Base-by-base conservation (phyloP, 139 green algal species). In the Trebouxia sp. region DNA sequence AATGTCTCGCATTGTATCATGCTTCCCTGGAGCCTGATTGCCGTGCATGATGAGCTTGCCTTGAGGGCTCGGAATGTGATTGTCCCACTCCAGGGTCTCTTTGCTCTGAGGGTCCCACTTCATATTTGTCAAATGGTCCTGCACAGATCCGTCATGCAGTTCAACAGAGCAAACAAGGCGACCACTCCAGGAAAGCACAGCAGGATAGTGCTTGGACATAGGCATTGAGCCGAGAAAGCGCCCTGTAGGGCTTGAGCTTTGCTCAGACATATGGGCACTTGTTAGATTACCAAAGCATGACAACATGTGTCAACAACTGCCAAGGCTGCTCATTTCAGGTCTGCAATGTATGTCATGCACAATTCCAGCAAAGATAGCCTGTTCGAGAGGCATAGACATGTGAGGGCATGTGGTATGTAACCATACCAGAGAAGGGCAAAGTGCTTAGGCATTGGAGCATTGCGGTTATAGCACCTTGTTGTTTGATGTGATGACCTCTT, bases 1-100 rank as follows among this genome's bases (percentile, higher is more conserved):
- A 24, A 77, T 51, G 26, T 41, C 69, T 53, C 43, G 74, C 74
- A 79, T 55, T 24, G 50, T 55, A n/a, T 79, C 35, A 10, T 47
- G 32, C 47, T 79, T 79, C 28, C 42, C 74, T 24, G 45, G 32
- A 4, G 43, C 50, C 32, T 65, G 32, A 20, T 9, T 47, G 9
- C 28, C 28, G 20, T 43, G 48, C 74, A 79, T 79, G 47, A 79
- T 79, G 74, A 53, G 74, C 28, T 79, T 79, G 74, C 74, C 50
- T 28, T 79, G 47, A 39, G 45, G 74, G 15, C n/a, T 37, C 22
- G 30, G 47, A 24, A 65, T 47, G 30, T 24, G 9, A 47, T 65
- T 65, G 74, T 65, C 47, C 28, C 50, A 65, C 14, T 45, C 35
- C 9, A 45, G 48, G 28, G 45, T 65, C 9, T 53, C 14, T 32